phyloP scores from a whole-genome alignment of 371 early-diverging fungal genomes.

The Syncephalastrum sp. region DNA sequence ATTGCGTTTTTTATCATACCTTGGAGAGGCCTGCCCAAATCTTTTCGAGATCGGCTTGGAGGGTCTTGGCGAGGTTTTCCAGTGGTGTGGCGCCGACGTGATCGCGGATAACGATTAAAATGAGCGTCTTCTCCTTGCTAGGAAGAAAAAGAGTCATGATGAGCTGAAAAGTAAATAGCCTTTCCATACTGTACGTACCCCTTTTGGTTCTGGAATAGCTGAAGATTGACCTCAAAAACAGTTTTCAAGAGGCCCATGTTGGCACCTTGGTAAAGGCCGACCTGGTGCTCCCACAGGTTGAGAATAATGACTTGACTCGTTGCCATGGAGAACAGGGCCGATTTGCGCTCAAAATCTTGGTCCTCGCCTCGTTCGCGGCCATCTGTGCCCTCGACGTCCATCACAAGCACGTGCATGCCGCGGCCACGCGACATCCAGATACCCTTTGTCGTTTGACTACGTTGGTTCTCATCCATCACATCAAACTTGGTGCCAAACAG shows the following conservation, averaged over 20 bases:
- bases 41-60: conserved; percentile 81
- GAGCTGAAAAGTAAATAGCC: background rate
- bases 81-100: conserved; percentile 90
- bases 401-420: conserved; percentile 82
- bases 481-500: conserved; percentile 94
- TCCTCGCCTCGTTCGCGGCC: conserved; percentile 98
- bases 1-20: conserved; percentile 33
- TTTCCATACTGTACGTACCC: conserved; percentile 31
- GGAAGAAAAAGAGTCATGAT: conserved; percentile 1
- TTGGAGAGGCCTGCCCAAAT: conserved; percentile 90
- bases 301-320: conserved; percentile 94
- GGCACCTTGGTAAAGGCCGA: conserved; percentile 98
- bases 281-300: conserved; percentile 97
- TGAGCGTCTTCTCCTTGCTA: conserved; percentile 79
- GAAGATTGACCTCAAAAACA: conserved; percentile 96
- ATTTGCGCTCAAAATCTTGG: conserved; percentile 98
- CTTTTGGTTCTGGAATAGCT: conserved; percentile 85
- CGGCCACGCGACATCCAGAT: conserved; percentile 93
- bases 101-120: conserved; percentile 96
- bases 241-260: conserved; percentile 99
- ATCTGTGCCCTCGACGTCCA: conserved; percentile 99
- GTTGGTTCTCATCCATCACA: conserved; percentile 85
- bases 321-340: conserved; percentile 95
- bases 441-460: conserved; percentile 95
- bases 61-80: conserved; percentile 73